Percentiles rank a stretch among this genome's conserved stretches.
Conservation (phyloP, 140 eudicot species). For the Senecio squalidus region DNA sequence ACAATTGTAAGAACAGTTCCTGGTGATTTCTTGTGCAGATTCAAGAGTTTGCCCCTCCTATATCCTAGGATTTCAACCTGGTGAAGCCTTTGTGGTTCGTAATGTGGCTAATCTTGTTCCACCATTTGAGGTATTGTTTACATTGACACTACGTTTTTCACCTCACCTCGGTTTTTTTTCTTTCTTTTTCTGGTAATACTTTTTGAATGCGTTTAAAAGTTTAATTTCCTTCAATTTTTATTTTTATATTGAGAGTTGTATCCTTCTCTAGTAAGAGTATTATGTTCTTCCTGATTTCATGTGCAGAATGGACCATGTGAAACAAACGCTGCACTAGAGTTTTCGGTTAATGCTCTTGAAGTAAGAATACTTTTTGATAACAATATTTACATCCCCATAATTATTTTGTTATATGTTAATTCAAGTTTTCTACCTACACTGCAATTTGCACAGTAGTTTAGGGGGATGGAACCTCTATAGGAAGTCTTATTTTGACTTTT, state of each 20-base stretch:
- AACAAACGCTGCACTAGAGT: constrained; percentile 96
- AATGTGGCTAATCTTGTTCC: constrained; percentile 91
- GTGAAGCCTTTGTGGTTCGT: constrained; percentile 89
- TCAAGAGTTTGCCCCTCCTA: constrained; percentile 93
- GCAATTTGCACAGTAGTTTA: too few relatives aligned
- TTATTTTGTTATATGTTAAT: background rate
- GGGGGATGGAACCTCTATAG: background rate
- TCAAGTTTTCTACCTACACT: too few relatives aligned
- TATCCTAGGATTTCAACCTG: constrained; percentile 92
- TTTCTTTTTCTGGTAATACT: background rate
- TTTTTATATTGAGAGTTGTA: background rate
- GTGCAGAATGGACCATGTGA: constrained; percentile 85
- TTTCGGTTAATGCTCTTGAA: constrained; percentile 76
- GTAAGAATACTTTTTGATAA: constrained; percentile 38
- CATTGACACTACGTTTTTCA: background rate
- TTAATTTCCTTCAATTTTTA: background rate
- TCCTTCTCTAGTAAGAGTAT: background rate
- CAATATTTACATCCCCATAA: background rate
- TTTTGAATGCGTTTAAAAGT: background rate
- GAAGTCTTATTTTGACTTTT: background rate
- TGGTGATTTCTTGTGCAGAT: constrained; percentile 97
- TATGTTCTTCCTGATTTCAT: background rate
- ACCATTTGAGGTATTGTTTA: constrained; percentile 63
- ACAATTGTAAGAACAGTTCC: constrained; percentile 57
- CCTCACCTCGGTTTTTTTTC: too few relatives aligned